Evolutionary conservation across 179 eudicot genomes (phyloP), one percentile per base, ranked within the genome.

Genomic region (Vitellaria paradoxa): DNA sequence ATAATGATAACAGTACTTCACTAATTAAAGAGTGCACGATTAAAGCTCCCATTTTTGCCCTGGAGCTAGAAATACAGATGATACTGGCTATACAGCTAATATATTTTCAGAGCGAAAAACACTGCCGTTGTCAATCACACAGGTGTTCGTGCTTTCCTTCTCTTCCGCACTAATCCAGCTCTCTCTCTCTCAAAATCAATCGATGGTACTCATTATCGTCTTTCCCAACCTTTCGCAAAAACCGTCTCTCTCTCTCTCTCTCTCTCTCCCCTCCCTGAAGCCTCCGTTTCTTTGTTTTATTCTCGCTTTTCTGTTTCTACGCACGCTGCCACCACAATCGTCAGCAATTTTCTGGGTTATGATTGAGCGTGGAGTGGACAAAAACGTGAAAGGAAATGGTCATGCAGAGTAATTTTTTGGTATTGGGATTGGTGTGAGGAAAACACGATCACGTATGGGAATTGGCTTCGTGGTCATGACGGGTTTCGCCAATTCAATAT

Each of bases 381-480:
- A 45, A 18, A 26, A 42, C 68, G 12, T 13, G 26, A 0, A 14
- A 18, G 40, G 40, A 60, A 20, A 74, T 24, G 55, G 24, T 21
- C 59, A 37, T 69, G 37, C 0, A 3, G 10, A 30, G 37, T 30
- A 30, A 30, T 30, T 30, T 30, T 30, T 30, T 30, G 37, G 37
- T 30, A 30, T 30, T 30, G 37, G 11, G 23, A 68, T 47, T 30
- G 59, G 42, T 21, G 24, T 30, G 62, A 14, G n/a, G 24, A 52
- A 20, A 11, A 5, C n/a, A 61, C 17, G 15, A 23, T 23, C 4
- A 49, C 24, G 7, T 62, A 60, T 45, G 59, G 30, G 0, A 26
- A 55, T 62, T 47, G 68, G 59, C 65, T 70, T 55, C 45, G 7
- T 14, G 67, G 53, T 79, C 74, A 79, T 79, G 82, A 46, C 64